Evolutionary conservation across 768 basidiomycete species (phyloP).

Genomic region (Rhodotorula kratochvilovae): DNA sequence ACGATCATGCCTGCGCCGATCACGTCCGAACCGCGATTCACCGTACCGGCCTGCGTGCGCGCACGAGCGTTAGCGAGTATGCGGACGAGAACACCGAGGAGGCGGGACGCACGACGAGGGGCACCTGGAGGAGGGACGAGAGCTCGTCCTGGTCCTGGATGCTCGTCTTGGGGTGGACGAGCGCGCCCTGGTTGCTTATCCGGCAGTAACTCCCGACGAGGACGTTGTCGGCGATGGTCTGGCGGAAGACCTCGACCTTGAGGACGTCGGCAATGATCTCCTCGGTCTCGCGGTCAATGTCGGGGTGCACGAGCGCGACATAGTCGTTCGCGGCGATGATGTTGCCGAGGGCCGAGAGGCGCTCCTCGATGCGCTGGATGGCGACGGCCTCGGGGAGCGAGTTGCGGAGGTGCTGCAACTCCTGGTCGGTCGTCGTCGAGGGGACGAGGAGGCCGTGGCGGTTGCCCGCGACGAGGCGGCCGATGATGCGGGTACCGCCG

Average conservation of each 20-base stretch:
- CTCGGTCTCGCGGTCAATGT: slow-evolving; percentile 95
- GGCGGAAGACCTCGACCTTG: slow-evolving; percentile 97
- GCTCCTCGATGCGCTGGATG: slow-evolving; percentile 94
- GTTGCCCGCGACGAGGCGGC: slow-evolving; percentile 84
- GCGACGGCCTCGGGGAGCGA: slow-evolving; percentile 86
- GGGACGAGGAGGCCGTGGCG: slow-evolving; percentile 96
- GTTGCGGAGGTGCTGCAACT: slow-evolving; percentile 94
- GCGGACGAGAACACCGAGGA: no score
- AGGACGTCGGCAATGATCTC: slow-evolving; percentile 99
- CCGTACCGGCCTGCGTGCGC: slow-evolving; percentile 75
- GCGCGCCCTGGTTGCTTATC: slow-evolving; percentile 91
- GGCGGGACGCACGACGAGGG: slow-evolving; percentile 72
- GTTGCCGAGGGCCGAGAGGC: slow-evolving; percentile 92
- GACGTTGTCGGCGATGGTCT: slow-evolving; percentile 93
- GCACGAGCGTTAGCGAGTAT: background rate
- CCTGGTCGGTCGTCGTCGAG: slow-evolving; percentile 91
- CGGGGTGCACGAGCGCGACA: slow-evolving; percentile 96
- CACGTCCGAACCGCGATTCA: slow-evolving; percentile 96
- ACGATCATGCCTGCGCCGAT: slow-evolving; percentile 96
- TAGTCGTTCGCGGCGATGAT: slow-evolving; percentile 99
- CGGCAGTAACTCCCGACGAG: slow-evolving; percentile 94
- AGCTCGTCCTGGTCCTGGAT: slow-evolving; percentile 96
- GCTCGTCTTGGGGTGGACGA: slow-evolving; percentile 96
- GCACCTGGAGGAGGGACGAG: slow-evolving; percentile 86
- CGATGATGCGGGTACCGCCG: slow-evolving; percentile 87